Base-by-base conservation (phyloP, 2,329 filamentous ascomycete species). In the Leptosphaerulina australis region DNA sequence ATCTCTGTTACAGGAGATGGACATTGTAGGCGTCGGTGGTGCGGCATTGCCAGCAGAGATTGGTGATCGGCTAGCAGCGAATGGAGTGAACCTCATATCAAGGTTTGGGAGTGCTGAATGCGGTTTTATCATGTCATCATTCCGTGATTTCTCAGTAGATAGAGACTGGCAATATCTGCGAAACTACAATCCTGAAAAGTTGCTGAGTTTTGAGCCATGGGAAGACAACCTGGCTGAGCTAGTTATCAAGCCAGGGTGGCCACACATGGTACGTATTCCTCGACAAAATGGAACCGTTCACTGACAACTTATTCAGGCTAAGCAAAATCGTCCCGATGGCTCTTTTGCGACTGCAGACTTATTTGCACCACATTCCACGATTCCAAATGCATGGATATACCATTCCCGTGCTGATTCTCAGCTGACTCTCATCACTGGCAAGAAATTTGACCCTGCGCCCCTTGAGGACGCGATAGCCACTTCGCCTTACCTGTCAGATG, bases 31-130 rank as follows among this genome's bases (percentile, higher is more conserved):
- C 5, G 82, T 87, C 0, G 85, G 85, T 2, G 85, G 84, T 5
- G 84, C 84, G 9, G 81, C 84, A 3, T 64, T 88, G 1, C 78
- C 82, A 2, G 53, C 66, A 3, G 66, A 77, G 7, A 68, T 84
- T 1, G 85, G 85, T 0, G 73, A 86, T 48, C 63, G 65, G 2
- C 73, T 88, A 2, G 79, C 85, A 0, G 44, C 66, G 0, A 63
- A 72, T 5, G 77, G 75, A 0, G 77, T 88, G 1, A 82, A 81
- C 7, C 76, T 88, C 4, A 71, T 86, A 1, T 87, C 83, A 0
- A 75, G 85, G 30, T 86, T 84, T 64, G 85, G 85, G 2, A 87
- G 83, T 59, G 82, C 83, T 7, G 85, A 88, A 62, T 87, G 84
- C 47, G 84, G 85, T 0, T 88, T 88, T 52, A 65, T 88, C 11